Evolutionary conservation across 192 early-diverging fungal species (phyloP), one percentile per base, ranked within the genome.

Genomic region (Oehlia diaphana): DNA sequence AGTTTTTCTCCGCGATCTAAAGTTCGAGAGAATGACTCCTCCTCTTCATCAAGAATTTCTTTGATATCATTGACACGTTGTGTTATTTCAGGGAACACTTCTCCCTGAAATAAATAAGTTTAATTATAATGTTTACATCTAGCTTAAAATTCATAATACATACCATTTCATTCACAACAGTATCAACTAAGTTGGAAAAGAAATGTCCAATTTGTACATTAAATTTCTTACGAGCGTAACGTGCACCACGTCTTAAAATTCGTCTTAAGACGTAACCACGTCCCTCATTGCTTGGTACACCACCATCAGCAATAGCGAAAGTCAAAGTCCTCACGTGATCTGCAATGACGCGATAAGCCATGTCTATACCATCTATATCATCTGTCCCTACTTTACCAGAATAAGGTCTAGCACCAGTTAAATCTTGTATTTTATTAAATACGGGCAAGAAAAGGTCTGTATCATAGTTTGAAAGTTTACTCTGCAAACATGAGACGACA

Each of bases 261-360:
- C 98, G 91, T 74, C 98, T 93, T 81, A 99, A 88, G 4, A 99
- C 97, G 85, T 99, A 98, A 73, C 98, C 98, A 80, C 98, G 95
- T 39, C 98, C 98, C 82, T 98, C 96, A 84, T 99, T 99, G 74
- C 93, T 95, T 28, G 98, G 98, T 23, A 98, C 87, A 66, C 97
- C 95, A 72, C 96, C 96, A 81, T 99, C 98, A 39, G 94, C 91
- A 77, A 99, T 98, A 42, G 97, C 92, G 88, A 99, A 97, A 12
- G 96, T 95, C 75, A 98, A 87, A 21, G 98, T 98, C 77, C 98
- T 91, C 61, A 98, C 87, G 81, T 99, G 98, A 89, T 99, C 98
- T 74, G 97, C 98, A 81, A 99, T 90, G 39, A 99, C 97, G 67
- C 97, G 95, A 87, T 99, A 99, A 47, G 97, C 98, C 88, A 95